Conservation (phyloP, 2,329 filamentous ascomycete genomes). For the Neofusicoccum sp. region DNA sequence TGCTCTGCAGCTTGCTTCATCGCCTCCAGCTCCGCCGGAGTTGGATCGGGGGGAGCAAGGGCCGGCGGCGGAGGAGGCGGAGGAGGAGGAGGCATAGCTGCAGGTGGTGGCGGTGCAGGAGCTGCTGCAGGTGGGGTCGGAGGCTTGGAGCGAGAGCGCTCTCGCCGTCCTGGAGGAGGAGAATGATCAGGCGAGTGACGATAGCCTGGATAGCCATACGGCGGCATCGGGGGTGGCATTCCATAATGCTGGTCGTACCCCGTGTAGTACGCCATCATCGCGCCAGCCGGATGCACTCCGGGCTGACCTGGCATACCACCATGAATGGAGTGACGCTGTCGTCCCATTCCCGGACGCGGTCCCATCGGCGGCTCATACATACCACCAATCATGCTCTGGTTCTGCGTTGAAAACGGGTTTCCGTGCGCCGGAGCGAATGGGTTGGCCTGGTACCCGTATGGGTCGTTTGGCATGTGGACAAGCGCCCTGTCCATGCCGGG, state of each 20-base stretch:
- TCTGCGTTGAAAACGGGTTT: conserved; percentile 21
- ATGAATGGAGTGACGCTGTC: conserved; percentile 11
- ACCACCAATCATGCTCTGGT: conserved; percentile 22
- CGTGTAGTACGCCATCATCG: conserved; percentile 15
- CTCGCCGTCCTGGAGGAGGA: conserved; percentile 22
- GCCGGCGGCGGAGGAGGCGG: conserved; percentile 17
- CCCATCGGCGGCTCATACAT: conserved; percentile 32
- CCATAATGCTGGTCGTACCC: conserved; percentile 6
- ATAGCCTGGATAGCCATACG: neutral
- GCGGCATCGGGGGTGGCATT: conserved; percentile 10
- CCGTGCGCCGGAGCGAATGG: conserved; percentile 34
- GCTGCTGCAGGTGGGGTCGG: conserved; percentile 27
- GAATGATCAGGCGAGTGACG: neutral
- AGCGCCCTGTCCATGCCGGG: conserved; percentile 25
- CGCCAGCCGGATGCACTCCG: neutral
- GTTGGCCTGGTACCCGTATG: conserved; percentile 37
- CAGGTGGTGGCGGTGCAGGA: conserved; percentile 22
- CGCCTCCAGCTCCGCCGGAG: conserved; percentile 30
- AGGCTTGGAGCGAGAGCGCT: conserved; percentile 24
- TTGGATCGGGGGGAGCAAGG: conserved; percentile 19
- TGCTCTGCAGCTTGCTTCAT: neutral
- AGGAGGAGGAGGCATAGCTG: conserved; percentile 22
- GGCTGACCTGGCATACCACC: conserved; percentile 12
- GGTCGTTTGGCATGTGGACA: conserved; percentile 37
- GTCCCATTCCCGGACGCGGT: conserved; percentile 23